Base-by-base conservation (phyloP, 805 yeast genomes). In the Jamesozyma piceae region DNA sequence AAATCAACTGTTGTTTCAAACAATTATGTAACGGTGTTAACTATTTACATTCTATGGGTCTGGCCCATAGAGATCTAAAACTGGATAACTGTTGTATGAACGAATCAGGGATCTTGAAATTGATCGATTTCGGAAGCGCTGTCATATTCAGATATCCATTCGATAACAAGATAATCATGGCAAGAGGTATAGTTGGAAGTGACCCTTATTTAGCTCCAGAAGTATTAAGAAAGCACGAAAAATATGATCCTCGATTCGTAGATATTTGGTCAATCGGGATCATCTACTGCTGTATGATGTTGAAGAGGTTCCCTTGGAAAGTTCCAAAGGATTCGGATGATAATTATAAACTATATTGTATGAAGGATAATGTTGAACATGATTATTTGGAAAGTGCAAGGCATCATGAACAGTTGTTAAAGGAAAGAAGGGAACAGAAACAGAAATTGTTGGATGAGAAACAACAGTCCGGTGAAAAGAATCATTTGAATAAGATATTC, bases 181-280 rank as follows among this genome's bases (percentile, higher is more conserved):
- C 83, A 4, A 84, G 74, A 52, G 92, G 90, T 3, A 74, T 84
- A 45, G 89, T 83, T 43, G 95, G 95, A 5, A 77, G 85, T 9
- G 95, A 84, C 62, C 95, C 95, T 4, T 84, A 84, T 58, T 69
- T 84, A 51, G 90, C 92, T 0, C 94, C 95, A 0, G 95, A 84
- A 62, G 87, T 82, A 15, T 64, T 80, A 41, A 53, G 64, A 8
- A 63, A 72, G 3, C 47, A 58, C 2, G 54, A 54, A 27, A 71
- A 71, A 27, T 84, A 82, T 57, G 87, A 84, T 58, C 88, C 94
- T 4, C 78, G 77, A 56, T 73, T 74, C 20, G 88, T 80, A 21
- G 95, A 84, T 63, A 72, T 84, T 30, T 84, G 95, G 95, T 82
- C 92, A 5, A 67, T 82, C 35, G 94, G 86, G 11, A 84, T 84